Evolutionary conservation across 2,329 filamentous ascomycete genomes (phyloP).

Genomic region (Xylaria sp.): DNA sequence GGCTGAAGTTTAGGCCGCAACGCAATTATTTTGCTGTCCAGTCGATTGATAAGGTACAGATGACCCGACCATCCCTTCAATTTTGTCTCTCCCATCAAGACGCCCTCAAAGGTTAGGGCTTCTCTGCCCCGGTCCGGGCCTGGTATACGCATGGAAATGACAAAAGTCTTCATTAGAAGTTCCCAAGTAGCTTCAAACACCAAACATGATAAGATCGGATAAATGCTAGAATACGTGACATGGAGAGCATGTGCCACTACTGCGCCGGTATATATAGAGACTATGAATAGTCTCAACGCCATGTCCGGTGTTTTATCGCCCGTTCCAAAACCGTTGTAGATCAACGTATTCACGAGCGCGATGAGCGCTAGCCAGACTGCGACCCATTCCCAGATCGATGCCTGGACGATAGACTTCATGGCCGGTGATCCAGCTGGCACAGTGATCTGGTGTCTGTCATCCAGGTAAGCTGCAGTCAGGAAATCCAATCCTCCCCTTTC

Average conservation of each 20-base stretch:
- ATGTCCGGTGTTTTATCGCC: not conserved
- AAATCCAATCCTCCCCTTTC: too few relatives aligned
- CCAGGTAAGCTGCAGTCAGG: not conserved
- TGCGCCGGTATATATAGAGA: not conserved
- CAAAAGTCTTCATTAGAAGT: not conserved
- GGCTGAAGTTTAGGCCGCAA: not conserved
- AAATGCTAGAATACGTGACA: not conserved
- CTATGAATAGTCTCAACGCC: not conserved
- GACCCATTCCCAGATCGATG: not conserved
- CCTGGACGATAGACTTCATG: not conserved
- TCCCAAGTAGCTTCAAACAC: not conserved
- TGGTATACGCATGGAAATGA: not conserved
- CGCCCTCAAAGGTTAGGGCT: not conserved
- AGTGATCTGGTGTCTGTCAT: not conserved
- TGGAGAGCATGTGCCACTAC: not conserved
- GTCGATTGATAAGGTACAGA: not conserved
- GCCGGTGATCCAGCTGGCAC: not conserved
- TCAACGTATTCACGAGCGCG: not conserved
- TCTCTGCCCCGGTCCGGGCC: not conserved
- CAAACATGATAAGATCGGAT: not conserved
- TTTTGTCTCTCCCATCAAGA: not conserved
- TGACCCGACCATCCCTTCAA: not conserved
- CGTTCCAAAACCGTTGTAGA: not conserved
- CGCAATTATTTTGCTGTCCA: not conserved
- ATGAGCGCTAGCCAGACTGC: conserved; percentile 1